Evolutionary conservation across 306 rosid genomes (phyloP).

Genomic region (Hippophae tibetana): DNA sequence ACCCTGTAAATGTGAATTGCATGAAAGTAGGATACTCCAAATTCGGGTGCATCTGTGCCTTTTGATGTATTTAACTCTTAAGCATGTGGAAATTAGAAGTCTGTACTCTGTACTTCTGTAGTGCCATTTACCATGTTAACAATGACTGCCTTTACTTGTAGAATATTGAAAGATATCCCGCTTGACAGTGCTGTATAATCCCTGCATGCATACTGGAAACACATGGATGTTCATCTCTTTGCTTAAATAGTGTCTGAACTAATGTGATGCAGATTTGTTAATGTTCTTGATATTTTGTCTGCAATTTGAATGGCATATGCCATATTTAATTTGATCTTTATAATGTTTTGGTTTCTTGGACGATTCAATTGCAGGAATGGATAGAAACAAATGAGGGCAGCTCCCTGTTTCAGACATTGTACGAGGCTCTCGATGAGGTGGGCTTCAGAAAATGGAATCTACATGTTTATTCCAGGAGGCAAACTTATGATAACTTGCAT

Average conservation of each 20-base stretch:
- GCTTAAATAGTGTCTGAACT: neutral
- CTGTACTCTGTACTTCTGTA: too few relatives aligned
- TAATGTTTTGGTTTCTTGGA: constrained; percentile 15
- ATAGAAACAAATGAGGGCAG: constrained; percentile 57
- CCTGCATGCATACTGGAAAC: neutral
- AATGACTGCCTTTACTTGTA: too few relatives aligned
- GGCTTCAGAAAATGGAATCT: constrained; percentile 16
- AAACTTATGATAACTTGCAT: constrained; percentile 24
- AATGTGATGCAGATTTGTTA: constrained; percentile 7
- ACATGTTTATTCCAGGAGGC: constrained; percentile 18
- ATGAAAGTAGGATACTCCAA: too few relatives aligned
- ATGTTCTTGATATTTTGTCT: neutral
- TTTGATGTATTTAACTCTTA: too few relatives aligned
- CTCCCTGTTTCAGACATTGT: constrained; percentile 60
- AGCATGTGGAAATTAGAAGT: too few relatives aligned
- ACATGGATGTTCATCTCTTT: neutral
- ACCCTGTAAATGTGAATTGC: too few relatives aligned
- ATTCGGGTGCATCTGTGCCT: too few relatives aligned
- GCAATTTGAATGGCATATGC: too few relatives aligned
- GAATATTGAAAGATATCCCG: too few relatives aligned
- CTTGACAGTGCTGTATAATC: too few relatives aligned
- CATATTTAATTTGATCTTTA: neutral
- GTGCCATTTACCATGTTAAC: too few relatives aligned
- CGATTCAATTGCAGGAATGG: constrained; percentile 69
- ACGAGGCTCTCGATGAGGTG: constrained; percentile 89